A percentile compares a stretch with the other conserved stretches of the same genome.
Evolutionary conservation across 2,329 filamentous ascomycete genomes (phyloP).

Genomic region (Cordyceps fumosorosea): DNA sequence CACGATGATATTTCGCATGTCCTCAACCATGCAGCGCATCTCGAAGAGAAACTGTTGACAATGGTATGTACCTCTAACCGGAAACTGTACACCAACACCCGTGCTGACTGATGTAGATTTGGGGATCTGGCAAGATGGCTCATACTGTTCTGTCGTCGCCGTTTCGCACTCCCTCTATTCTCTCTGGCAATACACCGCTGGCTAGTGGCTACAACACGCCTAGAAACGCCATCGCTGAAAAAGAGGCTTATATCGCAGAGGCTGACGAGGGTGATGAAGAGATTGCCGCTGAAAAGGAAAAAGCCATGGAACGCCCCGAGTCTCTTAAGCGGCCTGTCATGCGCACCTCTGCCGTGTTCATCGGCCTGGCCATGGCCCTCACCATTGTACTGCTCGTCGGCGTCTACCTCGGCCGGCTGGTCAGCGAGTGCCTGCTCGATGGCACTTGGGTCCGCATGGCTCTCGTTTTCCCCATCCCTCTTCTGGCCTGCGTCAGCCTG

Average conservation of each 20-base stretch:
- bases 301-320: constrained; percentile 24
- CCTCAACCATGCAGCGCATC: constrained; percentile 28
- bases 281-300: constrained; percentile 17
- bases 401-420: constrained; percentile 29
- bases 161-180: constrained; percentile 1
- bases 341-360: constrained; percentile 30
- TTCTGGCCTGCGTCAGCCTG: constrained; percentile 28
- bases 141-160: background rate
- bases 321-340: constrained; percentile 35
- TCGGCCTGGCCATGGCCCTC: constrained; percentile 31
- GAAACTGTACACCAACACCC: constrained; percentile 6
- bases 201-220: constrained; percentile 9
- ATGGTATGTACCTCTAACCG: constrained; percentile 23
- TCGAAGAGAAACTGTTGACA: constrained; percentile 28
- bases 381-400: constrained; percentile 33
- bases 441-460: constrained; percentile 32
- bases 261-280: constrained; percentile 18
- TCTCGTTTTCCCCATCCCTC: constrained; percentile 27
- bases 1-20: constrained; percentile 35
- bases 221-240: constrained; percentile 14
- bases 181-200: background rate
- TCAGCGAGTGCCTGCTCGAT: constrained; percentile 33
- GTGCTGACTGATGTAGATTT: constrained; percentile 15
- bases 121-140: constrained; percentile 6
- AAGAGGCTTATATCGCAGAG: constrained; percentile 12